phyloP scores from a whole-genome alignment of 1,284 basidiomycete species.

The Caloboletus inedulis region DNA sequence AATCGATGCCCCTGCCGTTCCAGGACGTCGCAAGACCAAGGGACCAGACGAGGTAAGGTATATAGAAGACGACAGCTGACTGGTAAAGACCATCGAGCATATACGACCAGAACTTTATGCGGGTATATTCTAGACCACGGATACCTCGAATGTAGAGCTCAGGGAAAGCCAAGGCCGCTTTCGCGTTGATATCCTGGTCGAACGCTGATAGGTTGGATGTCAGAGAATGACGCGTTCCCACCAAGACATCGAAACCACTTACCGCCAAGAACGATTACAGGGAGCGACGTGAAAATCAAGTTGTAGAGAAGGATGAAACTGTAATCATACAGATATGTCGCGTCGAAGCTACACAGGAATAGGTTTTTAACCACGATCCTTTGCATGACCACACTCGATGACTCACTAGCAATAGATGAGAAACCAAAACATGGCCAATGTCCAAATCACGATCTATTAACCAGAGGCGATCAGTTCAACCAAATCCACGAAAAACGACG shows the following conservation, averaged over 20 bases:
- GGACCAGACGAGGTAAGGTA: conserved; percentile 81
- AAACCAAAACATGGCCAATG: conserved; percentile 92
- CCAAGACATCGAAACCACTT: conserved; percentile 20
- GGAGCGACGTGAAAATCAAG: conserved; percentile 90
- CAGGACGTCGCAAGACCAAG: conserved; percentile 61
- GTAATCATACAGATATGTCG: conserved; percentile 95
- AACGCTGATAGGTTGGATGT: conserved; percentile 55
- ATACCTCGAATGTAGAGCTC: conserved; percentile 94
- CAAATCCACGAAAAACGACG: neutral
- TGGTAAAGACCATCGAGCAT: conserved; percentile 95
- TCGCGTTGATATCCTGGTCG: conserved; percentile 93
- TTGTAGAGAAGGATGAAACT: conserved; percentile 92
- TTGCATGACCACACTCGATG: neutral
- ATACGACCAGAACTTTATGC: conserved; percentile 90
- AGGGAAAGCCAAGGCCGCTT: conserved; percentile 87
- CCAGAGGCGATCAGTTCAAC: neutral
- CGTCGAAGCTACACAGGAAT: conserved; percentile 69
- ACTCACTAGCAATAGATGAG: conserved; percentile 81
- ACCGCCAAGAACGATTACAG: conserved; percentile 90
- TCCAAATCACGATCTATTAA: conserved; percentile 82
- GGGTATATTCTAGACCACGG: conserved; percentile 89
- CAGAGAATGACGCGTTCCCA: conserved; percentile 3
- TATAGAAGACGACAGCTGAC: conserved; percentile 86
- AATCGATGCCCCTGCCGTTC: conserved; percentile 74
- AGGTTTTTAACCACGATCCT: conserved; percentile 10